phyloP scores from a whole-genome alignment of 2,329 filamentous ascomycete genomes.

The Colletotrichum sp. region DNA sequence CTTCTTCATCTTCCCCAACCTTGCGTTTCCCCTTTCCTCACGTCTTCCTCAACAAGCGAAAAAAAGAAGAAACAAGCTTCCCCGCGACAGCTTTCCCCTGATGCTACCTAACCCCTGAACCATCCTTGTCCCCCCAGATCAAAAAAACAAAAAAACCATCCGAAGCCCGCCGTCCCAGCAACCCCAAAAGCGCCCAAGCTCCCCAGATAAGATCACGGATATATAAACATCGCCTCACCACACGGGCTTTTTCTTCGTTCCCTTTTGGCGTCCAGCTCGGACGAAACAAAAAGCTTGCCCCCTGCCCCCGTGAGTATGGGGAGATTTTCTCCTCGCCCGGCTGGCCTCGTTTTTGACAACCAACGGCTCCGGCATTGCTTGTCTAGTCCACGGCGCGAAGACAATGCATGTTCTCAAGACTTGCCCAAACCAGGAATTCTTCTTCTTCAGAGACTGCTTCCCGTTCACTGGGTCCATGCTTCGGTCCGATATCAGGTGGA shows the following conservation, averaged over 20 bases:
- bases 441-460: neutral
- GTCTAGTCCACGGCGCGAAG: neutral
- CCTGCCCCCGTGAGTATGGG: neutral
- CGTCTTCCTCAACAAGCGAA: neutral
- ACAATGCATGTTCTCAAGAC: neutral
- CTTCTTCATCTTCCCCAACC: rapidly evolving
- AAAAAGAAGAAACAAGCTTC: neutral
- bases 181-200: neutral
- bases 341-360: neutral
- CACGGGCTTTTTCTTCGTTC: neutral
- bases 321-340: neutral
- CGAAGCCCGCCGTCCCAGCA: neutral
- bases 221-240: neutral
- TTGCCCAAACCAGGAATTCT: neutral
- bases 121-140: neutral
- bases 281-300: neutral
- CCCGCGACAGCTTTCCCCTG: neutral
- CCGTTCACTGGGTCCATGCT: neutral
- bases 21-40: neutral
- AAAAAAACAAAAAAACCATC: neutral
- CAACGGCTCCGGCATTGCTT: neutral
- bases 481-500: neutral
- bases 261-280: neutral
- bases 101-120: neutral
- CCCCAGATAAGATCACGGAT: neutral